Percentiles rank a stretch among this genome's conserved stretches.
These are phyloP conservation scores for Elsinoe fawcettii DNA, from an alignment of 2,329 filamentous ascomycete genomes.

Conservation along the genomic window DNA sequence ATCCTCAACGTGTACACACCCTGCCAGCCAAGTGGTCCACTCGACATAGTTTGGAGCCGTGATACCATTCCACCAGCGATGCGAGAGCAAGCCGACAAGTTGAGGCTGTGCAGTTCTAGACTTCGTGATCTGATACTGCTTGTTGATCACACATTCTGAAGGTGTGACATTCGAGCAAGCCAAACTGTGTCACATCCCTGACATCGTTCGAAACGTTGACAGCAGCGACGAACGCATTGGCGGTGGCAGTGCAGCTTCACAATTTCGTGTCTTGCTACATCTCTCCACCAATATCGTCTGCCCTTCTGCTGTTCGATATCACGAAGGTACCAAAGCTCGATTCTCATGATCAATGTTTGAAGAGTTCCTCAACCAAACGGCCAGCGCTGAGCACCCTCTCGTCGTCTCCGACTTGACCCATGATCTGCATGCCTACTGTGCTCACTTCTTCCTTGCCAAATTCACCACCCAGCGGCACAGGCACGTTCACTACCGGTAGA, in stretches of 20 bases:
- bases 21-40: no score
- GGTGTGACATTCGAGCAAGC: background rate
- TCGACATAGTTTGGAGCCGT: no score
- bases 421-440: slow-evolving; percentile 61
- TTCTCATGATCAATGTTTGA: background rate
- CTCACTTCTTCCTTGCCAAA: slow-evolving; percentile 23
- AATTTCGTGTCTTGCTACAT: background rate
- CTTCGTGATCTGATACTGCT: background rate
- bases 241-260: background rate
- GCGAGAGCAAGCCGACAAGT: no score
- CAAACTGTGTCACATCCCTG: background rate
- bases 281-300: background rate
- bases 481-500: slow-evolving; percentile 79
- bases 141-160: background rate
- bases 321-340: background rate
- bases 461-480: slow-evolving; percentile 42
- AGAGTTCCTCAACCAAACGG: slow-evolving; percentile 35
- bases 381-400: slow-evolving; percentile 54
- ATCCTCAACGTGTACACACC: no score
- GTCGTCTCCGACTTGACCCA: slow-evolving; percentile 78
- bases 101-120: no score
- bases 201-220: background rate
- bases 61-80: no score
- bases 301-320: background rate
- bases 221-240: background rate